A percentile compares a stretch with the other conserved stretches of the same genome.
These are phyloP conservation scores for Colletotrichum scovillei DNA, from an alignment of 2,329 filamentous ascomycete genomes.

Conservation along the genomic window DNA sequence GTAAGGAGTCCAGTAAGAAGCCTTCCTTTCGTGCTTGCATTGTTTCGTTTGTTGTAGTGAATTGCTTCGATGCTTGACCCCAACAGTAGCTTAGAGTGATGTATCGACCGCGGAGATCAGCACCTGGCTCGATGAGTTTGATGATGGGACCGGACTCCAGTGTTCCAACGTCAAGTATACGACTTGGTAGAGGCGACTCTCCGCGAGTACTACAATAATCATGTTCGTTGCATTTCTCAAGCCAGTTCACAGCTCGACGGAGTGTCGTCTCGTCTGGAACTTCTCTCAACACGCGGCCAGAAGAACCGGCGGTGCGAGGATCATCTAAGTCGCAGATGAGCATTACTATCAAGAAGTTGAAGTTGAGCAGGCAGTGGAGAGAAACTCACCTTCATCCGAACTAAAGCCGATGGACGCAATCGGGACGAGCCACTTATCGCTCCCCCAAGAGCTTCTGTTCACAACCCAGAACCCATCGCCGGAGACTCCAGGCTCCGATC, in stretches of 20 bases:
- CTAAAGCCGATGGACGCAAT: slow-evolving; percentile 13
- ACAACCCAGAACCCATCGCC: slow-evolving; percentile 27
- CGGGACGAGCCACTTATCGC: neutral
- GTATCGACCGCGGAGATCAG: neutral
- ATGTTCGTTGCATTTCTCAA: slow-evolving; percentile 21
- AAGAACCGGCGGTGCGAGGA: neutral
- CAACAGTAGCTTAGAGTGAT: slow-evolving; percentile 28
- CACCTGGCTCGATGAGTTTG: slow-evolving; percentile 16
- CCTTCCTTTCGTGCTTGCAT: slow-evolving; percentile 10
- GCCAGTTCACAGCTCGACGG: slow-evolving; percentile 12
- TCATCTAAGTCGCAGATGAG: neutral
- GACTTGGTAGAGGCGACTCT: neutral
- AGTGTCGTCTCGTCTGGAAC: slow-evolving; percentile 13
- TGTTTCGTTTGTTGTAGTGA: slow-evolving; percentile 19
- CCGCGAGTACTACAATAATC: neutral
- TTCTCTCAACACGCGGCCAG: slow-evolving; percentile 12
- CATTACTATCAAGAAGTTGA: neutral
- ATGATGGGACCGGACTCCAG: neutral
- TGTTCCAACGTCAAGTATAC: slow-evolving; percentile 7
- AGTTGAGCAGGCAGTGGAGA: neutral
- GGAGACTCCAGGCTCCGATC: neutral
- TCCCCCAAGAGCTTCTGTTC: neutral
- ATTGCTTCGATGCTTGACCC: slow-evolving; percentile 5
- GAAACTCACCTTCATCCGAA: slow-evolving; percentile 12
- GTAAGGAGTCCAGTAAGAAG: slow-evolving; percentile 18